These are phyloP conservation scores for Oryza nivara DNA, from an alignment of 176 grass and related monocot species.

Conservation along the genomic window DNA sequence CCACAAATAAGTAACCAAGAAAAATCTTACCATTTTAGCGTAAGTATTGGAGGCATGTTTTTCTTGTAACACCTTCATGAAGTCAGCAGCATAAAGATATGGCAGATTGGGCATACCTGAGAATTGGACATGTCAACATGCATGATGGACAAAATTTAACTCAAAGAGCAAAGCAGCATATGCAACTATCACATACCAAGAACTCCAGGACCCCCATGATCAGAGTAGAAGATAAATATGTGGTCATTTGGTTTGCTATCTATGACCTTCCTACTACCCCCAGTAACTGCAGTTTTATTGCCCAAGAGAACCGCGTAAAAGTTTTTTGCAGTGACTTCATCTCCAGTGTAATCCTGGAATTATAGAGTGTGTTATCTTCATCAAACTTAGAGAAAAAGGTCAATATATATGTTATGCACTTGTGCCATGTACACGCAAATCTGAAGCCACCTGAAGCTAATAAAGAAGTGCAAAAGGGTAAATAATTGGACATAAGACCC, in stretches of 20 bases:
- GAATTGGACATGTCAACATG: conserved; percentile 18
- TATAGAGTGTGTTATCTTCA: conserved; percentile 7
- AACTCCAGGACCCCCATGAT: conserved; percentile 78
- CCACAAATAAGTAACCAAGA: background rate
- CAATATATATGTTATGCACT: conserved; percentile 24
- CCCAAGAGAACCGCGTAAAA: conserved; percentile 67
- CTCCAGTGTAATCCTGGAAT: conserved; percentile 68
- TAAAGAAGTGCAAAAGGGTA: background rate
- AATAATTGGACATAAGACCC: background rate
- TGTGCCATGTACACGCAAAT: background rate
- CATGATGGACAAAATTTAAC: background rate
- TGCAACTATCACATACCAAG: conserved; percentile 53
- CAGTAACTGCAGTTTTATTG: conserved; percentile 64
- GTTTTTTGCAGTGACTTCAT: conserved; percentile 60
- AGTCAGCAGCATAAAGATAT: conserved; percentile 64
- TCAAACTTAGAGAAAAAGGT: background rate
- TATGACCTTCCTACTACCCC: conserved; percentile 78
- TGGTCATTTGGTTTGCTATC: conserved; percentile 69
- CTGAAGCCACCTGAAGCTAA: background rate
- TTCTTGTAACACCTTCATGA: conserved; percentile 61
- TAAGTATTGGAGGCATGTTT: conserved; percentile 65
- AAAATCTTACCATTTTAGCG: conserved; percentile 65
- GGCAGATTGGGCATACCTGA: conserved; percentile 80
- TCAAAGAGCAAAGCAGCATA: background rate
- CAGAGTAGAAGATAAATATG: conserved; percentile 84